Percentiles rank a stretch among this genome's conserved stretches.
phyloP scores from a whole-genome alignment of 352 stramenopile species.

The Lagenidium giganteum region DNA sequence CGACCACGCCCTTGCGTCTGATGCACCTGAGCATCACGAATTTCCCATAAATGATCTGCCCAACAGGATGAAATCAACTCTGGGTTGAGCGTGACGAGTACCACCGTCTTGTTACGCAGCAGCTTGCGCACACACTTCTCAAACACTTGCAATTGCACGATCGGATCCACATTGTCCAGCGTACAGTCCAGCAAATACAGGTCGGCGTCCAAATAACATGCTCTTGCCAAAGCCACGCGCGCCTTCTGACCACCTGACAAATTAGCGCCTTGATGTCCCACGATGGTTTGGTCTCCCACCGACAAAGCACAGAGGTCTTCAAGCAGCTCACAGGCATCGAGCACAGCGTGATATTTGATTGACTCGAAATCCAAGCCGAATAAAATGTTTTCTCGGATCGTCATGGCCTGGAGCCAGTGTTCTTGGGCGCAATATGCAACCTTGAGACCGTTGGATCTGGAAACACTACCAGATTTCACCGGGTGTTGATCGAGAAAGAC shows the following conservation, averaged over 20 bases:
- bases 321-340: conserved; percentile 58
- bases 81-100: conserved; percentile 45
- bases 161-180: conserved; percentile 83
- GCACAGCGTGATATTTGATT: conserved; percentile 23
- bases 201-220: conserved; percentile 36
- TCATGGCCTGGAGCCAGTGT: conserved; percentile 90
- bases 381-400: conserved; percentile 88
- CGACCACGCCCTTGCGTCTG: too few relatives aligned
- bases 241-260: conserved; percentile 89
- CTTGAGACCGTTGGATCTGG: too few relatives aligned
- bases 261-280: conserved; percentile 92
- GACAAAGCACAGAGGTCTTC: conserved; percentile 78
- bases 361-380: conserved; percentile 55
- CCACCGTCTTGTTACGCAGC: conserved; percentile 46
- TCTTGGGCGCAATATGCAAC: conserved; percentile 31
- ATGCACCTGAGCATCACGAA: too few relatives aligned
- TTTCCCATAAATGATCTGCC: too few relatives aligned
- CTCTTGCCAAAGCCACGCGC: conserved; percentile 36
- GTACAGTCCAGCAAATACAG: conserved; percentile 86
- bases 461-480: too few relatives aligned
- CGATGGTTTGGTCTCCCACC: conserved; percentile 85
- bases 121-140: conserved; percentile 4
- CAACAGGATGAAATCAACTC: too few relatives aligned
- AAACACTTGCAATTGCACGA: conserved; percentile 83
- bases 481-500: too few relatives aligned